A percentile compares a stretch with the other conserved stretches of the same genome.
Conservation (phyloP, 257 asterid genomes). For the Jacaranda copaia region DNA sequence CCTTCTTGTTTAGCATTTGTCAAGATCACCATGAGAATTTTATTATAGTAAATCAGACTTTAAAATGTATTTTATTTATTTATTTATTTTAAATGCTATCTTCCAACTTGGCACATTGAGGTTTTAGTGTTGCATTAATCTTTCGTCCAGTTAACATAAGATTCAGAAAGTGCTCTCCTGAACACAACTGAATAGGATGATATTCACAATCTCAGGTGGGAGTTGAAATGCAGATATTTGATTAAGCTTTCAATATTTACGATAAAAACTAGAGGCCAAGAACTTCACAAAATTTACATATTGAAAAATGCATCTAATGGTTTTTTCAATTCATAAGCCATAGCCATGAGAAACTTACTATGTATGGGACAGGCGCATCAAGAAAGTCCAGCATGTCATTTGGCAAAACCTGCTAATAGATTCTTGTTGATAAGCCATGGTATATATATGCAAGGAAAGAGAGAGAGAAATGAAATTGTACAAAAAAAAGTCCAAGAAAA, state of each 20-base stretch:
- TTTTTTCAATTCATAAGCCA: background rate
- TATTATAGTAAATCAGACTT: too few species aligned
- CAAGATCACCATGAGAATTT: too few species aligned
- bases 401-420: slow-evolving; percentile 66
- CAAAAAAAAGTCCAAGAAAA: background rate
- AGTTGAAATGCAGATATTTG: background rate
- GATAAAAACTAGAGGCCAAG: background rate
- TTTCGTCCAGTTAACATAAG: too few species aligned
- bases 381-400: slow-evolving; percentile 84
- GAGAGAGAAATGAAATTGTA: slow-evolving; percentile 3
- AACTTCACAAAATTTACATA: background rate
- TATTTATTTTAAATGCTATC: too few species aligned
- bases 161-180: too few species aligned
- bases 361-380: slow-evolving; percentile 83
- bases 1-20: too few species aligned
- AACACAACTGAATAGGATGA: too few species aligned
- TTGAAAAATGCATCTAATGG: background rate
- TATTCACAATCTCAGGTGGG: background rate
- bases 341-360: slow-evolving; percentile 52
- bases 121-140: too few species aligned
- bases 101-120: too few species aligned
- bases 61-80: too few species aligned
- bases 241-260: background rate
- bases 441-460: background rate
- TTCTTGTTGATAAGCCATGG: slow-evolving; percentile 22